A percentile compares a stretch with the other conserved stretches of the same genome.
phyloP scores from a whole-genome alignment of 1,139 yeast species.

The Zygotorulaspora mrakii region DNA sequence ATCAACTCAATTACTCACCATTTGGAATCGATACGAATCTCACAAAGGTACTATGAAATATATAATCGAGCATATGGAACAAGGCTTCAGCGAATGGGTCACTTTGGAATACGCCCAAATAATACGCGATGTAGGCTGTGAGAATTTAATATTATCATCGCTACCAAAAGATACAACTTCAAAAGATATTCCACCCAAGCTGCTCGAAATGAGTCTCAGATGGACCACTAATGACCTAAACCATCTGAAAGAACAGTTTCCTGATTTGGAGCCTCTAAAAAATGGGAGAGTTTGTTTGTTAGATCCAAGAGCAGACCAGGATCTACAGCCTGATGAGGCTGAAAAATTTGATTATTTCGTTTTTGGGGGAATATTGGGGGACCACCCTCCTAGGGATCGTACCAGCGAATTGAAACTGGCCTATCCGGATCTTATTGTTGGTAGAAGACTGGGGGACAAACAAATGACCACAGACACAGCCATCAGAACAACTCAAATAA shows the following conservation, averaged over 20 bases:
- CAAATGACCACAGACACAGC: constrained; percentile 99
- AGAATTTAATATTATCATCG: constrained; percentile 73
- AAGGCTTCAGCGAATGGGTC: constrained; percentile 96
- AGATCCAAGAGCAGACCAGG: constrained; percentile 81
- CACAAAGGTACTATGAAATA: constrained; percentile 56
- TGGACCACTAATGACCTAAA: constrained; percentile 79
- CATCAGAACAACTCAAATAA: constrained; percentile 79
- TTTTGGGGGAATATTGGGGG: constrained; percentile 95
- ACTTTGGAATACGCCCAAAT: constrained; percentile 80
- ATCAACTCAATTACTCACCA: no score
- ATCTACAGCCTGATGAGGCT: constrained; percentile 66
- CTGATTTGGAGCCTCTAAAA: constrained; percentile 29
- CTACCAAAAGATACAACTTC: constrained; percentile 61
- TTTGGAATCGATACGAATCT: no score
- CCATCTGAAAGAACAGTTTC: constrained; percentile 38
- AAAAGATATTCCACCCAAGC: constrained; percentile 59
- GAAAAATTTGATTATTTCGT: constrained; percentile 75
- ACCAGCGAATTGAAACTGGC: constrained; percentile 80
- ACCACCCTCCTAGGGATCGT: constrained; percentile 94
- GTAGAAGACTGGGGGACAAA: constrained; percentile 77
- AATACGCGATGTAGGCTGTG: constrained; percentile 73
- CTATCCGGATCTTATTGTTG: constrained; percentile 63
- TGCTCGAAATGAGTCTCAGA: constrained; percentile 63
- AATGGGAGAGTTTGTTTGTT: constrained; percentile 66
- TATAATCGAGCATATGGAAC: constrained; percentile 96